A percentile compares a stretch with the other conserved stretches of the same genome.
Evolutionary conservation across 495 filamentous ascomycete species (phyloP).

Genomic region (Penicillium maclennaniae): DNA sequence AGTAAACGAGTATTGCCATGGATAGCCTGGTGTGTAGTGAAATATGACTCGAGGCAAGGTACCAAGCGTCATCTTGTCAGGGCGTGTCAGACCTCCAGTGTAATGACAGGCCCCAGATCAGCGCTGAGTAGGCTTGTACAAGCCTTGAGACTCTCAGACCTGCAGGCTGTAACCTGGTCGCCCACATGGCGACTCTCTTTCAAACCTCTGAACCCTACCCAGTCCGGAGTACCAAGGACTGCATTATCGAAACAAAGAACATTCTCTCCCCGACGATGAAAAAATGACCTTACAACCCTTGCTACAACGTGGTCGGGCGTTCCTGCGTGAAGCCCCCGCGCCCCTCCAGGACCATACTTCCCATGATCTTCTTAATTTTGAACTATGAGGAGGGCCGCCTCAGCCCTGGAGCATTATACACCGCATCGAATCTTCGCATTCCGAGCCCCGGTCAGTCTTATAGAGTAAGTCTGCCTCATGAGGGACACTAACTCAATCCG

Average conservation of each 20-base stretch:
- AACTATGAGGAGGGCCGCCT: background rate
- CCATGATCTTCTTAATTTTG: background rate
- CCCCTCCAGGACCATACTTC: background rate
- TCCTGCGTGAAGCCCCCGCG: constrained; percentile 23
- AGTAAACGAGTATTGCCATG: background rate
- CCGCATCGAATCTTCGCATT: background rate
- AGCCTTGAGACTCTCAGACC: background rate
- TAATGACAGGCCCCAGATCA: background rate
- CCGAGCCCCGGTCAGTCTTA: background rate
- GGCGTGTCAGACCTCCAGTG: background rate
- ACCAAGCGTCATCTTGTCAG: background rate
- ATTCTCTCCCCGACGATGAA: background rate
- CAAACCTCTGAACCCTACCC: background rate
- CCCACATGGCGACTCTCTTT: constrained; percentile 13
- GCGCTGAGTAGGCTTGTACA: background rate
- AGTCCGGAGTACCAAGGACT: background rate
- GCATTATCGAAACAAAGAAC: background rate
- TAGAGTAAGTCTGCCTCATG: background rate
- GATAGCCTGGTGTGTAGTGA: background rate
- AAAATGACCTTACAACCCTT: background rate
- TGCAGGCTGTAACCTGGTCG: constrained; percentile 2
- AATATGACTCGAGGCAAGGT: background rate
- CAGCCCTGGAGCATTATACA: background rate
- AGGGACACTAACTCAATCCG: background rate
- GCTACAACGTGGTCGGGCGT: constrained; percentile 17